These are phyloP conservation scores for Schizothecium vesticola DNA, from an alignment of 495 filamentous ascomycete genomes.

Conservation along the genomic window DNA sequence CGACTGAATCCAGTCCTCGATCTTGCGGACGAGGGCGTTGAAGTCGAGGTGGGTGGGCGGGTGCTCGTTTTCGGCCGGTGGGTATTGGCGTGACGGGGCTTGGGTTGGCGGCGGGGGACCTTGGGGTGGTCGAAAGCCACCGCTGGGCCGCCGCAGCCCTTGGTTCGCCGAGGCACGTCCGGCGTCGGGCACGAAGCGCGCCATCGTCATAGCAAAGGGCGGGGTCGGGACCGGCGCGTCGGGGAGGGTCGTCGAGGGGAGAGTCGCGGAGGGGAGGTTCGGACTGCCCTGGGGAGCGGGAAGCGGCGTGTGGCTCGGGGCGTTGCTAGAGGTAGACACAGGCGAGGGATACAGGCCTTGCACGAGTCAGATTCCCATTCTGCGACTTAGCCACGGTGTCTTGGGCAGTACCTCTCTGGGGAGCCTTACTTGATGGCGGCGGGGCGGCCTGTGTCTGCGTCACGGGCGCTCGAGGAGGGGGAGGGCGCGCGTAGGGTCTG, in stretches of 20 bases:
- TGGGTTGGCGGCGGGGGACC: background rate
- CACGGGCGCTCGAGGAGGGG: background rate
- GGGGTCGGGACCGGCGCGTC: conserved; percentile 4
- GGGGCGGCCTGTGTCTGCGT: background rate
- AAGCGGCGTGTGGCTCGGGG: conserved; percentile 36
- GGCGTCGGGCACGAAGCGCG: conserved; percentile 23
- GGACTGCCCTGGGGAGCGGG: conserved; percentile 24
- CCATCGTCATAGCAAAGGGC: conserved; percentile 17
- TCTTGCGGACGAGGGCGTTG: conserved; percentile 12
- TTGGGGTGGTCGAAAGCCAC: background rate
- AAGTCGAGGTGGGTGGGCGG: background rate
- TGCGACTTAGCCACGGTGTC: background rate
- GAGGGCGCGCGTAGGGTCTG: conserved; percentile 36
- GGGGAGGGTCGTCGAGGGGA: conserved; percentile 11
- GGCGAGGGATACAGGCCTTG: conserved; percentile 48
- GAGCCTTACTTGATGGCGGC: background rate
- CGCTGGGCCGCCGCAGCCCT: background rate
- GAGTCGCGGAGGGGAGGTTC: too few relatives aligned
- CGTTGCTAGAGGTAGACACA: conserved; percentile 52
- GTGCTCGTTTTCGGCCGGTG: background rate
- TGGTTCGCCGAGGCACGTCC: background rate
- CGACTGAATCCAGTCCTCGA: conserved; percentile 21
- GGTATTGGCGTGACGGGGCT: background rate
- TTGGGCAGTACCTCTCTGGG: conserved; percentile 7
- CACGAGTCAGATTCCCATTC: conserved; percentile 9